Conservation (phyloP, 768 basidiomycete species). For the Boletus sp. region DNA sequence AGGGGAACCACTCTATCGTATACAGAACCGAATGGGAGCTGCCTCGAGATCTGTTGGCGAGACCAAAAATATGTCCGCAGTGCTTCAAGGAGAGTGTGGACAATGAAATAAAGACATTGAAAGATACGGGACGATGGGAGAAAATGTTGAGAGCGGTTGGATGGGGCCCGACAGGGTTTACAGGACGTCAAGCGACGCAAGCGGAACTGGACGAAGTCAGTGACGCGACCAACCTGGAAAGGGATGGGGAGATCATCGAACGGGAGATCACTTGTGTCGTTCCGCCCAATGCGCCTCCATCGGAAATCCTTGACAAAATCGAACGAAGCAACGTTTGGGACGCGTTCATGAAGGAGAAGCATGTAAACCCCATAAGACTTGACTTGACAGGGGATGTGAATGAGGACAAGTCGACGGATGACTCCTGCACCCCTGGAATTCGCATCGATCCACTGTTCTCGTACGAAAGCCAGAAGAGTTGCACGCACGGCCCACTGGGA, state of each 20-base stretch:
- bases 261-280: constrained; percentile 16
- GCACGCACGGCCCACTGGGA: constrained; percentile 5
- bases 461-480: constrained; percentile 10
- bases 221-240: neutral
- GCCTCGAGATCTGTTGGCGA: constrained; percentile 41
- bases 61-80: constrained; percentile 34
- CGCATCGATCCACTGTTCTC: constrained; percentile 17
- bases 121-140: constrained; percentile 21
- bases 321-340: neutral
- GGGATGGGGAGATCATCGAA: constrained; percentile 17
- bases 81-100: constrained; percentile 38
- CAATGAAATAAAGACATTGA: constrained; percentile 20
- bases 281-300: neutral
- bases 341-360: neutral
- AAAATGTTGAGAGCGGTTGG: constrained; percentile 10
- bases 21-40: constrained; percentile 53
- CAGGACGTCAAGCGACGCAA: neutral
- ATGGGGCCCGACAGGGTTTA: constrained; percentile 12
- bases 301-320: neutral
- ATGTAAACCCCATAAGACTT: neutral
- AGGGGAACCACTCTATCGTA: constrained; percentile 53
- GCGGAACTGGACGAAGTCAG: constrained; percentile 1
- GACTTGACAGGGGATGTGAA: neutral
- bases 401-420: neutral
- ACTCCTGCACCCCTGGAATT: neutral